Conservation (phyloP, 192 early-diverging fungal species). For the Rhizophagus prolifer region DNA sequence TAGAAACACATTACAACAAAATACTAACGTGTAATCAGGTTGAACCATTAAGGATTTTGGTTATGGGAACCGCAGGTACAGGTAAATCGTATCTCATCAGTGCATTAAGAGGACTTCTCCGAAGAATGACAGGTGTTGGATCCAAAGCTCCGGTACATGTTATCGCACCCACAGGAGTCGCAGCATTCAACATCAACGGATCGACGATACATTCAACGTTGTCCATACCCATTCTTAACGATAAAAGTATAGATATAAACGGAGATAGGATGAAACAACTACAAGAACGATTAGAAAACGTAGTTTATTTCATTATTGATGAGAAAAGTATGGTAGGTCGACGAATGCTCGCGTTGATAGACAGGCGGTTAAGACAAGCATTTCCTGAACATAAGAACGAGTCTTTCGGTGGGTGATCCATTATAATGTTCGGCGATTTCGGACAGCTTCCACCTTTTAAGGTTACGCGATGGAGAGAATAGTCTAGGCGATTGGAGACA, state of each 20-base stretch:
- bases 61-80: too few relatives aligned
- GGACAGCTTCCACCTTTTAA: not conserved
- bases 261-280: too few relatives aligned
- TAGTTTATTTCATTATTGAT: not conserved
- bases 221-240: not conserved
- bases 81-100: not conserved
- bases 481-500: too few relatives aligned
- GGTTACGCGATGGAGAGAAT: too few relatives aligned
- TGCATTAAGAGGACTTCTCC: not conserved
- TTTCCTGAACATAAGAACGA: too few relatives aligned
- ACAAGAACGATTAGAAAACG: not conserved
- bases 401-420: too few relatives aligned
- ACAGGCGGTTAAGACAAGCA: too few relatives aligned
- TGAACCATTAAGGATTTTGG: not conserved
- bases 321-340: not conserved
- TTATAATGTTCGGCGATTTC: too few relatives aligned
- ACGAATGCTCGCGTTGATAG: too few relatives aligned
- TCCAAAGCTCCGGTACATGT: not conserved
- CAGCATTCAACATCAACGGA: not conserved
- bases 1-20: not conserved
- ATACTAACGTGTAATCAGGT: not conserved
- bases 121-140: not conserved
- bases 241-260: not conserved
- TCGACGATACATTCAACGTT: not conserved
- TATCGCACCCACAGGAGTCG: not conserved